Evolutionary conservation across 2,329 filamentous ascomycete species (phyloP), one percentile per base, ranked within the genome.

Genomic region (Berkeleyomyces rouxiae): DNA sequence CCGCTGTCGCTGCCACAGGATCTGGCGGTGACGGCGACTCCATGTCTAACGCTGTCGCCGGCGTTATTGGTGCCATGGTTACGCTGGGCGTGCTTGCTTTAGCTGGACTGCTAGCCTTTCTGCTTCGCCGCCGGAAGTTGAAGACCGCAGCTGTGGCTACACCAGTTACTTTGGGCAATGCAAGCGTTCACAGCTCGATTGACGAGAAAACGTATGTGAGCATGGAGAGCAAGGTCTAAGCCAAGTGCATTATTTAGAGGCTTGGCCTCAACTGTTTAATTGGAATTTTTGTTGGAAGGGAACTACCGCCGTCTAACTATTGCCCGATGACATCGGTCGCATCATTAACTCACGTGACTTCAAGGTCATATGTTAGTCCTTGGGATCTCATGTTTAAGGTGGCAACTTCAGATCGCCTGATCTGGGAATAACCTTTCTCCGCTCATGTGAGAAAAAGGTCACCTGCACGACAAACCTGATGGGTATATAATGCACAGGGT

Each of bases 11-110:
- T 3, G 61, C 59, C 33, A 60, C 65, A 0, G 44, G 33, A 5
- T 61, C 65, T 9, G 63, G 59, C 7, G 23, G 10, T 37, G 33
- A 37, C 33, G 58, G 58, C 51, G 61, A 66, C 1, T 68, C 68
- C 39, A 70, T 73, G 66, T 72, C 71, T 3, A 71, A 70, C n/a
- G 66, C 67, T 3, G 69, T 72, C 5, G 71, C 71, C 1, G 71
- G 71, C 46, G 71, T 71, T 1, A 70, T 72, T 31, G 71, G 71
- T 13, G 71, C 71, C 2, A 65, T 71, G 65, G 70, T 72, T 1
- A 71, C 70, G 2, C 68, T 73, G 13, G 71, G 66, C 9, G 68
- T 71, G 4, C 62, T 64, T 46, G 44, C 23, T 9, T 7, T 58
- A 42, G 57, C 62, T 43, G 66, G 58, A 16, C 57, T 66, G 13